A percentile compares a stretch with the other conserved stretches of the same genome.
These are phyloP conservation scores for Scytalidium lignicola DNA, from an alignment of 2,329 filamentous ascomycete species.

Conservation along the genomic window DNA sequence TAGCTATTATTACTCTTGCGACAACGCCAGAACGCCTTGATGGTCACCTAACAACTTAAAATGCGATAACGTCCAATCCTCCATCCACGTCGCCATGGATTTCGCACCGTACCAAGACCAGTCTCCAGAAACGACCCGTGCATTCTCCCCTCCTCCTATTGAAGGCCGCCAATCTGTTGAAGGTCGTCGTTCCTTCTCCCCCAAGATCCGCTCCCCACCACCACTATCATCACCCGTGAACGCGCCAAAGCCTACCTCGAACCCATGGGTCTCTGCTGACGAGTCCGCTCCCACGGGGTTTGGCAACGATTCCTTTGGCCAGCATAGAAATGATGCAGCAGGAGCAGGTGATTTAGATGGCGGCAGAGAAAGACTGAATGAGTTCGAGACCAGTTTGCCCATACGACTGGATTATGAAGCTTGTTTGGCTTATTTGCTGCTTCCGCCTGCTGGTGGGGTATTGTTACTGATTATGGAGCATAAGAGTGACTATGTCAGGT, in stretches of 20 bases:
- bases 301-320: slow-evolving; percentile 10
- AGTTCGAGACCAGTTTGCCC: slow-evolving; percentile 89
- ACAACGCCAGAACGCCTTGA: neutral
- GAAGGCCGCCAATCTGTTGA: slow-evolving; percentile 12
- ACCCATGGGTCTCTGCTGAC: slow-evolving; percentile 19
- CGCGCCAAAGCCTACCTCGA: slow-evolving; percentile 30
- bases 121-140: slow-evolving; percentile 76
- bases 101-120: slow-evolving; percentile 97
- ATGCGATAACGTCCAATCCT: neutral
- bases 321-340: slow-evolving; percentile 1
- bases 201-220: slow-evolving; percentile 47
- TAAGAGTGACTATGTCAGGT: slow-evolving; percentile 96
- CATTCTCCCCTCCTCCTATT: slow-evolving; percentile 68
- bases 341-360: slow-evolving; percentile 12
- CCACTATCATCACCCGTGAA: slow-evolving; percentile 35
- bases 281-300: slow-evolving; percentile 10
- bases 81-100: slow-evolving; percentile 56
- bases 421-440: slow-evolving; percentile 76
- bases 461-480: slow-evolving; percentile 80
- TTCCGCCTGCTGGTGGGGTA: slow-evolving; percentile 83
- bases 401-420: slow-evolving; percentile 87
- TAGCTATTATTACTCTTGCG: neutral
- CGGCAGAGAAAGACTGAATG: slow-evolving; percentile 54
- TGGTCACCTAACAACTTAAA: neutral
- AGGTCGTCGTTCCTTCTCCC: slow-evolving; percentile 47